Evolutionary conservation across 768 basidiomycete species (phyloP).

Genomic region (Amanita jacksonii): DNA sequence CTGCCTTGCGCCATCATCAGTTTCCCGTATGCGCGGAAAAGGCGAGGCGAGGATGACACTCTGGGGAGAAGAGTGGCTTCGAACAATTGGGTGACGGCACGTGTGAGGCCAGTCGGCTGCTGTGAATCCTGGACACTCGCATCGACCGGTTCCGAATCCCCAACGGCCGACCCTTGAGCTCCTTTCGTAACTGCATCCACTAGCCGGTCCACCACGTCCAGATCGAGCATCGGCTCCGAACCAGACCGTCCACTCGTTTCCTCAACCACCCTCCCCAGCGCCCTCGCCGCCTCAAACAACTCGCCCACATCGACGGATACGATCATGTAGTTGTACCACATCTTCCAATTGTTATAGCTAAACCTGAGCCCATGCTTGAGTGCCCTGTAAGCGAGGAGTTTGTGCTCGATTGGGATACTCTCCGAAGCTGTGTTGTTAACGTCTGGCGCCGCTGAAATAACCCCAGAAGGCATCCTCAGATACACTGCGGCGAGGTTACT

Average conservation of each 20-base stretch:
- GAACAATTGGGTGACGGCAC: constrained; percentile 64
- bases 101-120: constrained; percentile 52
- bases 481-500: constrained; percentile 94
- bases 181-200: constrained; percentile 77
- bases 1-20: constrained; percentile 62
- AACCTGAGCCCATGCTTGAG: constrained; percentile 82
- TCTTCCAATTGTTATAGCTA: constrained; percentile 88
- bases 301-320: constrained; percentile 91
- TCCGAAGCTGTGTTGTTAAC: constrained; percentile 19
- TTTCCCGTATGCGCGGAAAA: constrained; percentile 82
- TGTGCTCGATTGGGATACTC: constrained; percentile 57
- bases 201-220: constrained; percentile 81
- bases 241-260: constrained; percentile 38
- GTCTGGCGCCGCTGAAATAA: constrained; percentile 26
- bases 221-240: constrained; percentile 46
- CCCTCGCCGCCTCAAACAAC: constrained; percentile 78
- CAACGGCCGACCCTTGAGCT: constrained; percentile 28
- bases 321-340: constrained; percentile 98
- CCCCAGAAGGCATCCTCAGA: constrained; percentile 70
- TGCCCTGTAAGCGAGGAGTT: constrained; percentile 84
- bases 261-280: constrained; percentile 74
- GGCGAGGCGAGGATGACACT: constrained; percentile 55
- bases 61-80: constrained; percentile 74
- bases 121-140: not conserved
- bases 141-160: no score